phyloP scores from a whole-genome alignment of 305 asterid genomes.

The Fraxinus platypoda region DNA sequence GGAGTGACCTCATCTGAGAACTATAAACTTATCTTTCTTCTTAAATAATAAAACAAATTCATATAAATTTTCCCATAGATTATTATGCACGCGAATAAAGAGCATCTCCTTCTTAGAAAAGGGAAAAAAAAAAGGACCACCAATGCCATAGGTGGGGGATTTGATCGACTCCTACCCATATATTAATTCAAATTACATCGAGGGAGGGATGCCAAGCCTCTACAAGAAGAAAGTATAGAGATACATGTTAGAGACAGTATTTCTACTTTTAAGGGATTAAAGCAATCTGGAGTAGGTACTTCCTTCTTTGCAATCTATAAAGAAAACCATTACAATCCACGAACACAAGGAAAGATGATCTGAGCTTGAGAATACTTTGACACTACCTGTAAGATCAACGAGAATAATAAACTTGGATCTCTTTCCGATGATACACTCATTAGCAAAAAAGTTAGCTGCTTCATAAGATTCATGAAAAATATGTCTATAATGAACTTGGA shows the following conservation, averaged over 20 bases:
- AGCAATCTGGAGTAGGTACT: not conserved
- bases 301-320: too few relatives aligned
- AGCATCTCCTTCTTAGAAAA: too few relatives aligned
- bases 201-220: not conserved
- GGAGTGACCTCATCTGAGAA: not conserved
- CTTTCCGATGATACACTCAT: not conserved
- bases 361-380: not conserved
- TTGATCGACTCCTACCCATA: not conserved
- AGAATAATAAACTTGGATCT: not conserved
- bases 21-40: not conserved
- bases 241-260: not conserved
- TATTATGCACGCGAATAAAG: too few relatives aligned
- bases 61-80: too few relatives aligned
- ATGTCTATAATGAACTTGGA: not conserved
- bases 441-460: not conserved
- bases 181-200: not conserved
- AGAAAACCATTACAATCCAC: not conserved
- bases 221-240: not conserved
- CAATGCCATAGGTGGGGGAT: not conserved
- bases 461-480: not conserved
- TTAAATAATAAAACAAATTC: not conserved
- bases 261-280: not conserved
- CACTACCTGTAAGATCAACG: too few relatives aligned
- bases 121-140: not conserved
- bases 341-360: not conserved